Base-by-base conservation (phyloP, 768 basidiomycete species). In the Hirschioporus abietinus region DNA sequence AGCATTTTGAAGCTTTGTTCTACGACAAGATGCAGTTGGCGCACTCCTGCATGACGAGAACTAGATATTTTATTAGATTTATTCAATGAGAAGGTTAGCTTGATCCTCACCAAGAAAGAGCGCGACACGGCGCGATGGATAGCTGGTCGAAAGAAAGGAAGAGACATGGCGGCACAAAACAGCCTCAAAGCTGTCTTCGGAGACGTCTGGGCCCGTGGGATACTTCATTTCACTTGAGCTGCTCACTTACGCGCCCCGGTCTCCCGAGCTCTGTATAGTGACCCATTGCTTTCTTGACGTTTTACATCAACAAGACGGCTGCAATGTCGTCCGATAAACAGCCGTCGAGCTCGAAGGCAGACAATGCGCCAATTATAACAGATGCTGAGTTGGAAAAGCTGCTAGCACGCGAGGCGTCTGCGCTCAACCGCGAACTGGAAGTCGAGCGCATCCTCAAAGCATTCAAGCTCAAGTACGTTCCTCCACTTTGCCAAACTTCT, bases 381-480 rank as follows among this genome's bases (percentile, higher is more conserved):
- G 86, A 86, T 60, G 75, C 76, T 1, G 93, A 94, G 59, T 77
- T 95, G n/a, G 93, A 95, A 66, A 90, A 88, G 75, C 78, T 95
- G 6, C 82, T 95, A 60, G 89, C 82, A 64, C 81, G 90, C 65
- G 92, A 95, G 72, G 91, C 92, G 0, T 89, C 89, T 17, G 92
- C 91, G 4, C 90, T 95, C 74, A 91, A 93, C 71, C 85, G 93
- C 30, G 93, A 95, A 76, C 79, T 93, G 26, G 93, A 95, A 75
- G 92, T 95, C 15, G 93, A 96, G 66, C 88, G 97, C 26, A 94
- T 99, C 69, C 80, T 99, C 63, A 91, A 88, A 71, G 90, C 96
- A 0, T 99, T 99, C 86, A 99, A 95, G 77, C 84, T 99, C 72
- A 99, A 99, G 95, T 96, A 67, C 70, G 88, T 78, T 27, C 34